phyloP scores from a whole-genome alignment of 768 basidiomycete genomes.

The Pisolithus sp. region DNA sequence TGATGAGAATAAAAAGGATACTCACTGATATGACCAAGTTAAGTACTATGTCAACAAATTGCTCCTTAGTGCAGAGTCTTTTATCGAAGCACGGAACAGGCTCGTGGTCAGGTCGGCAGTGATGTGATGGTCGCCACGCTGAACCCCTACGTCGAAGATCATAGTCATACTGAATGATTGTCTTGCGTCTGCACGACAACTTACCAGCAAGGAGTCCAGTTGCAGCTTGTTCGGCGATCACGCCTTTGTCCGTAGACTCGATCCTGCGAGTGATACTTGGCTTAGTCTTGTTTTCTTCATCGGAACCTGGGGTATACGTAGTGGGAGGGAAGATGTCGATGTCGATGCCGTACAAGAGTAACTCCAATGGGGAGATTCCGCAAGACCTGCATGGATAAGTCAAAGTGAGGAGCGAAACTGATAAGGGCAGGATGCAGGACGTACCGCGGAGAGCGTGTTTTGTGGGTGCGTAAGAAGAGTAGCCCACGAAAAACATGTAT shows the following conservation, averaged over 20 bases:
- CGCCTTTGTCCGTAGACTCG: constrained; percentile 63
- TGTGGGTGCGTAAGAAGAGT: constrained; percentile 71
- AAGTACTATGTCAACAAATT: constrained; percentile 48
- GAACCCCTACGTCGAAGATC: constrained; percentile 43
- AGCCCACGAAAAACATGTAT: constrained; percentile 73
- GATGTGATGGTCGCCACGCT: constrained; percentile 67
- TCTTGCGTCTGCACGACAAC: constrained; percentile 3
- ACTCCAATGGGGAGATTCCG: constrained; percentile 79
- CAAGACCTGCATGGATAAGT: constrained; percentile 49
- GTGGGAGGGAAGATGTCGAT: constrained; percentile 82
- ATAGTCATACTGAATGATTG: background rate
- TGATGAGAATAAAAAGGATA: constrained; percentile 5
- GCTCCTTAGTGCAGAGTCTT: constrained; percentile 55
- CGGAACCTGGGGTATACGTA: constrained; percentile 71
- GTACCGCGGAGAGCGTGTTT: constrained; percentile 83
- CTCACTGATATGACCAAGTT: constrained; percentile 43
- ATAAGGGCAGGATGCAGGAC: constrained; percentile 1
- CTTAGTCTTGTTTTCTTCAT: constrained; percentile 71
- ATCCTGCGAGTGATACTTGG: constrained; percentile 70
- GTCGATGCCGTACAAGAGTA: constrained; percentile 68
- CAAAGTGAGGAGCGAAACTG: background rate
- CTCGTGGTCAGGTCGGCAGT: constrained; percentile 62
- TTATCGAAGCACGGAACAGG: constrained; percentile 61
- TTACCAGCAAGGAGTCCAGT: constrained; percentile 51
- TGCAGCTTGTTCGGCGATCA: constrained; percentile 61